Evolutionary conservation across 2,329 filamentous ascomycete genomes (phyloP), one percentile per base, ranked within the genome.

Genomic region (Raffaelea ambrosiae): DNA sequence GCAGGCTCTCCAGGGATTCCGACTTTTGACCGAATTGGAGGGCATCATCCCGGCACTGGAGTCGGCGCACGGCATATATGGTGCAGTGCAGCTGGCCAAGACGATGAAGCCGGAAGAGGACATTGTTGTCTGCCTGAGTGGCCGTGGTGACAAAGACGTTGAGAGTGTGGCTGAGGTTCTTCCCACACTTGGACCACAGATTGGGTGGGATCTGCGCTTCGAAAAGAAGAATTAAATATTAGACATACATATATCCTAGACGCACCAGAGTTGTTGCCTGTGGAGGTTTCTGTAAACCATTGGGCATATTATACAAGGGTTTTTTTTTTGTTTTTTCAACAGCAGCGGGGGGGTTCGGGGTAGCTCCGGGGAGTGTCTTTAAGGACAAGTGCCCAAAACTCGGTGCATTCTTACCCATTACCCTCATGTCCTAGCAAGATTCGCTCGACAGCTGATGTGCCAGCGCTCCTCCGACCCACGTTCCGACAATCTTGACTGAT

Each of bases 1-100:
- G 0, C 74, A 98, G 66, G 93, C 93, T 0, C 88, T 98, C 58
- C 70, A 80, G 43, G 93, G 88, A 3, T 97, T 98, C 78, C 78
- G 82, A 49, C 71, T 93, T 42, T 78, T 97, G 59, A 84, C 82
- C 52, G 79, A 97, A 72, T 74, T 90, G 16, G 93, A 98, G 71
- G 93, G 93, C 54, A 97, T 98, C 64, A 97, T 98, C 54, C 93
- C 93, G 1, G 93, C 93, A 1, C 75, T 98, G 36, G 93, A 98
- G 73, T 88, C 88, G 8, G 86, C 89, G 1, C 93, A 98, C 70
- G 93, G 90, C 21, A 81, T 98, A 60, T 96, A 77, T 58, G 93
- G 90, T 14, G 90, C 87, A 11, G 71, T 97, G 50, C 81, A 97
- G 69, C 69, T 97, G 50, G 91, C 91, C 52, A 96, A 95, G 81